A percentile compares a stretch with the other conserved stretches of the same genome.
Conservation (phyloP, 345 rosid species). For the Kandelia obovata region DNA sequence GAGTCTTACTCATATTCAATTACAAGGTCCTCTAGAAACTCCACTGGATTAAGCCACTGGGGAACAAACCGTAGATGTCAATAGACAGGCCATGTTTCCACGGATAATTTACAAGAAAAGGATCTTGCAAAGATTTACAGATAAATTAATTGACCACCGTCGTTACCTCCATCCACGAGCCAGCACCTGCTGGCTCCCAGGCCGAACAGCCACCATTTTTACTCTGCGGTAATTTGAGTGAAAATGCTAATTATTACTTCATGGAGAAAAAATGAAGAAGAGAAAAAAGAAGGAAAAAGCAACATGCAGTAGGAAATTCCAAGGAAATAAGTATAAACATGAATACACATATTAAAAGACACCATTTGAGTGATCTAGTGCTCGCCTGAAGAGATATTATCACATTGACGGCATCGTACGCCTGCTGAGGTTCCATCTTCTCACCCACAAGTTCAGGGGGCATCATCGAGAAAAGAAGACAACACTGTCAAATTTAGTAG, state of each 20-base stretch:
- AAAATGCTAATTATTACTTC: not conserved
- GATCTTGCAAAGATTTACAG: not conserved
- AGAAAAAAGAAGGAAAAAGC: not conserved
- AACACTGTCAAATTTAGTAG: constrained; percentile 18
- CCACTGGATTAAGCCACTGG: constrained; percentile 24
- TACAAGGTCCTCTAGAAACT: constrained; percentile 18
- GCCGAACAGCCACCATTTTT: constrained; percentile 40
- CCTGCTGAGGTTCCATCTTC: constrained; percentile 22
- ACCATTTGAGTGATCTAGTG: not conserved
- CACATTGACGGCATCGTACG: constrained; percentile 34
- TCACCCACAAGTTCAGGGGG: constrained; percentile 29
- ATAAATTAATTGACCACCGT: not conserved
- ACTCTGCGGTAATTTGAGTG: constrained; percentile 22
- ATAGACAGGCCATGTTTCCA: not conserved
- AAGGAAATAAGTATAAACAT: not conserved
- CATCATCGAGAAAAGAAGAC: constrained; percentile 32
- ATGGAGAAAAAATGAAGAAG: not conserved
- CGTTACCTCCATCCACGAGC: constrained; percentile 26
- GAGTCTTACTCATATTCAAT: constrained; percentile 25
- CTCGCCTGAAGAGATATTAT: constrained; percentile 39
- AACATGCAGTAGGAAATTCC: not conserved
- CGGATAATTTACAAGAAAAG: not conserved
- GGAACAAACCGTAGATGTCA: not conserved
- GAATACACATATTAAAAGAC: not conserved
- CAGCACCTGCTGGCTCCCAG: constrained; percentile 35